phyloP scores from a whole-genome alignment of 1,139 yeast species.

The Oligophagozyma castellii region DNA sequence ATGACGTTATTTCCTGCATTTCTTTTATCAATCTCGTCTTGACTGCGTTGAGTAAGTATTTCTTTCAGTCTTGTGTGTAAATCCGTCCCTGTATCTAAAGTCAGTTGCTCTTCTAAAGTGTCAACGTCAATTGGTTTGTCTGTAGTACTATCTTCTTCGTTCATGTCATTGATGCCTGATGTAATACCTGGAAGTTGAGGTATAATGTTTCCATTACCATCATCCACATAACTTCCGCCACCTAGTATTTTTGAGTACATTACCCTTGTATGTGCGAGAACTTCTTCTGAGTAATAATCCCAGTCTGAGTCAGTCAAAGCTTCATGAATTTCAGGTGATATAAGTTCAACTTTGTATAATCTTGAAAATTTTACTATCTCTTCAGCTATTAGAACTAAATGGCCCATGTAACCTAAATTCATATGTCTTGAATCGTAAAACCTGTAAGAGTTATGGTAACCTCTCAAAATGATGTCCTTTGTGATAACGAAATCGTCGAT shows the following conservation, averaged over 20 bases:
- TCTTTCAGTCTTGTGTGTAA: constrained; percentile 20
- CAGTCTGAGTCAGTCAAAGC: constrained; percentile 42
- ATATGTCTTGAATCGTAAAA: constrained; percentile 53
- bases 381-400: constrained; percentile 85
- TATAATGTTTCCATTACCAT: constrained; percentile 19
- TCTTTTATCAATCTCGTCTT: constrained; percentile 16
- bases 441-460: constrained; percentile 62
- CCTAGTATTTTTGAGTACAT: constrained; percentile 92
- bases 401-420: constrained; percentile 95
- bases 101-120: constrained; percentile 15
- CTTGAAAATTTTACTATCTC: constrained; percentile 86
- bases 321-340: constrained; percentile 24
- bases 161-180: constrained; percentile 1
- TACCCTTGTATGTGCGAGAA: constrained; percentile 78
- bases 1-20: constrained; percentile 23
- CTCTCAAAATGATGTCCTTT: constrained; percentile 66
- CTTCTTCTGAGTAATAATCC: constrained; percentile 75
- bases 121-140: constrained; percentile 17
- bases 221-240: constrained; percentile 29
- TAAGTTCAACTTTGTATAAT: constrained; percentile 25
- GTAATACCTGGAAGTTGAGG: constrained; percentile 12
- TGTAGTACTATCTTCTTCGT: constrained; percentile 5
- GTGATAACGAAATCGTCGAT: constrained; percentile 49
- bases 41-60: constrained; percentile 17
- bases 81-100: constrained; percentile 22